Conservation (phyloP, 2,329 filamentous ascomycete species). For the Penicillium italicum region DNA sequence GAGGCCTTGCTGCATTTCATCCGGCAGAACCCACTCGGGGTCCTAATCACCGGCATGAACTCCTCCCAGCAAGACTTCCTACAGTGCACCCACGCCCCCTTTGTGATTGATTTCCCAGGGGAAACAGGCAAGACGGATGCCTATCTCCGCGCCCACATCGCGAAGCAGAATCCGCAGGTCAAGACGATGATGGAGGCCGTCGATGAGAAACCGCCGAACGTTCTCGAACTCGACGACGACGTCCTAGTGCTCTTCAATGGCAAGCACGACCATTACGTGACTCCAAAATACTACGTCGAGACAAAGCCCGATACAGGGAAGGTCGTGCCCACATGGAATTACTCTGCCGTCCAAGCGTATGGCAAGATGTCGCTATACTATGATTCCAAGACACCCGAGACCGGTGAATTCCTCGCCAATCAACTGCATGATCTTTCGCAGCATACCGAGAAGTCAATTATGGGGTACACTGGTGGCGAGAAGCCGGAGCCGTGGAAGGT, state of each 20-base stretch:
- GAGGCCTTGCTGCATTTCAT: constrained; percentile 15
- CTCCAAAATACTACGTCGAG: constrained; percentile 60
- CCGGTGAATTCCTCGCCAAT: constrained; percentile 51
- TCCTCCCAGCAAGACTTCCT: constrained; percentile 15
- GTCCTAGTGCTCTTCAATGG: constrained; percentile 62
- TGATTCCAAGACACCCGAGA: constrained; percentile 48
- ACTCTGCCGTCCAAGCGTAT: constrained; percentile 62
- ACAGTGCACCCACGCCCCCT: constrained; percentile 15
- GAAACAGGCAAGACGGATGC: constrained; percentile 7
- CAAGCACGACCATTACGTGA: constrained; percentile 60
- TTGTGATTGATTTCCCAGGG: constrained; percentile 11
- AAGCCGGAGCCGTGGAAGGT: constrained; percentile 58
- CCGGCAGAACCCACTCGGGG: constrained; percentile 12
- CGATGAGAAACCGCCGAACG: constrained; percentile 8
- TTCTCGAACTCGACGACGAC: constrained; percentile 44
- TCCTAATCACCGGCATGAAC: constrained; percentile 14
- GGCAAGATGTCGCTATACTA: constrained; percentile 54
- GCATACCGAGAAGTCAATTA: constrained; percentile 51
- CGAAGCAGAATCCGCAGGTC: constrained; percentile 60
- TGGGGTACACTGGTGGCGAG: constrained; percentile 49
- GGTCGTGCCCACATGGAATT: constrained; percentile 68
- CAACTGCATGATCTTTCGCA: constrained; percentile 29
- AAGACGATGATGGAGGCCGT: constrained; percentile 57
- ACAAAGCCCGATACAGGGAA: constrained; percentile 63
- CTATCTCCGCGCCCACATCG: constrained; percentile 60